Conservation (phyloP, 345 rosid species). For the Euphorbia peplus region DNA sequence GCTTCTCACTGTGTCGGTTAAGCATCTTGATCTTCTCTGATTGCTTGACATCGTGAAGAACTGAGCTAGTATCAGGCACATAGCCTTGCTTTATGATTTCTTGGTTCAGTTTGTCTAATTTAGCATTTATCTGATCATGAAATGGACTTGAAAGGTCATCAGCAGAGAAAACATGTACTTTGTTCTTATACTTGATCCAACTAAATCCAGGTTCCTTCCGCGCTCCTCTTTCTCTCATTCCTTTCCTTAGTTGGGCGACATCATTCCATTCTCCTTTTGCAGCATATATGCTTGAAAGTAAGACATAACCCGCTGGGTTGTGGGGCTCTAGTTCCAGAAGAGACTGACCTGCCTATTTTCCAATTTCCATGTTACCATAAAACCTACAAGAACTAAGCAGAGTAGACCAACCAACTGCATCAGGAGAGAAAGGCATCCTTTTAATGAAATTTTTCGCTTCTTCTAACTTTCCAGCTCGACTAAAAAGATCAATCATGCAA, state of each 20-base stretch:
- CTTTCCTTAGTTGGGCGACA: conserved; percentile 60
- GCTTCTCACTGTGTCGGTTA: conserved; percentile 81
- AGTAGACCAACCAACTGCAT: conserved; percentile 83
- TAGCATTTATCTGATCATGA: conserved; percentile 61
- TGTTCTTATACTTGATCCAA: conserved; percentile 79
- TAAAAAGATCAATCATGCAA: conserved; percentile 90
- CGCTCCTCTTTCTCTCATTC: conserved; percentile 70
- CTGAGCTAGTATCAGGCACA: conserved; percentile 65
- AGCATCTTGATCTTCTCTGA: conserved; percentile 82
- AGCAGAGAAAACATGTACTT: conserved; percentile 68
- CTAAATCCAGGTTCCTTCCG: conserved; percentile 90
- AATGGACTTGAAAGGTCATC: conserved; percentile 74
- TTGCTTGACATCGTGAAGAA: conserved; percentile 72
- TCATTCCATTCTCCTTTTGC: conserved; percentile 61
- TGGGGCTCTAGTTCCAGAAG: conserved; percentile 72
- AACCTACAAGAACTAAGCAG: conserved; percentile 83
- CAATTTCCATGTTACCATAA: conserved; percentile 60
- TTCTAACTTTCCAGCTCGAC: conserved; percentile 83
- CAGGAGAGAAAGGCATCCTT: conserved; percentile 74
- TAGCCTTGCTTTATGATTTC: conserved; percentile 71
- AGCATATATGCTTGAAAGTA: conserved; percentile 77
- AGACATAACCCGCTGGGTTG: conserved; percentile 73
- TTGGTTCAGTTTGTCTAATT: conserved; percentile 55
- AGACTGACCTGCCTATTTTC: conserved; percentile 81
- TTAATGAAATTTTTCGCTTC: conserved; percentile 68